These are phyloP conservation scores for Hyaloscypha finlandica DNA, from an alignment of 495 filamentous ascomycete genomes.

Conservation along the genomic window DNA sequence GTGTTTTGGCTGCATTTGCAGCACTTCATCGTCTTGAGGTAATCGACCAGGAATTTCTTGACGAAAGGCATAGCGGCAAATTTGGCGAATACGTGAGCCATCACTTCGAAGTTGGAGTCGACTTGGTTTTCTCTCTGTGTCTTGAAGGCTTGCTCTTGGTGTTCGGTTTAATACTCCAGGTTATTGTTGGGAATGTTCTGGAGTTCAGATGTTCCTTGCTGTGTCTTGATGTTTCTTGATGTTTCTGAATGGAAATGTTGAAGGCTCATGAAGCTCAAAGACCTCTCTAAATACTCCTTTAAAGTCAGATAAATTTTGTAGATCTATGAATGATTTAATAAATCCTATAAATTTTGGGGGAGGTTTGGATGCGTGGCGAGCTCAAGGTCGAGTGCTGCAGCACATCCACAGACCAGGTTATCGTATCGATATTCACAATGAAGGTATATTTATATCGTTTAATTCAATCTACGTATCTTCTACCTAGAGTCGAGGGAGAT, in stretches of 20 bases:
- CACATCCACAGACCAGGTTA: not conserved
- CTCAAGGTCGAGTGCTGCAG: not conserved
- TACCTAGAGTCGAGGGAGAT: too few species aligned
- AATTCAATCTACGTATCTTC: too few species aligned
- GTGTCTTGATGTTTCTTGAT: not conserved
- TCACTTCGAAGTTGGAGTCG: too few species aligned
- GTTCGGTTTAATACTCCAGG: not conserved
- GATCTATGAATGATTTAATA: not conserved
- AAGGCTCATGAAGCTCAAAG: not conserved
- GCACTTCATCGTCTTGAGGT: conserved; percentile 3
- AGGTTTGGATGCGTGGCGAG: not conserved
- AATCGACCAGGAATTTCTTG: not conserved
- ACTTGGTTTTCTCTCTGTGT: not conserved
- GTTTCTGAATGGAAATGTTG: not conserved
- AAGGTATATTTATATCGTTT: not conserved
- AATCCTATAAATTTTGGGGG: not conserved
- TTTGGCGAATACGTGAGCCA: too few species aligned
- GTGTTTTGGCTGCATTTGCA: conserved; percentile 8
- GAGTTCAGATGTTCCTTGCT: not conserved
- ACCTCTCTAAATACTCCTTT: not conserved
- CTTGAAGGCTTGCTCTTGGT: not conserved
- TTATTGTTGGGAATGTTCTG: not conserved
- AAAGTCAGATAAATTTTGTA: not conserved
- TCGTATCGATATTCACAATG: not conserved
- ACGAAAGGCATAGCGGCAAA: not conserved